phyloP scores from a whole-genome alignment of 176 grass and related monocot genomes.

The Dactylis glomerata region DNA sequence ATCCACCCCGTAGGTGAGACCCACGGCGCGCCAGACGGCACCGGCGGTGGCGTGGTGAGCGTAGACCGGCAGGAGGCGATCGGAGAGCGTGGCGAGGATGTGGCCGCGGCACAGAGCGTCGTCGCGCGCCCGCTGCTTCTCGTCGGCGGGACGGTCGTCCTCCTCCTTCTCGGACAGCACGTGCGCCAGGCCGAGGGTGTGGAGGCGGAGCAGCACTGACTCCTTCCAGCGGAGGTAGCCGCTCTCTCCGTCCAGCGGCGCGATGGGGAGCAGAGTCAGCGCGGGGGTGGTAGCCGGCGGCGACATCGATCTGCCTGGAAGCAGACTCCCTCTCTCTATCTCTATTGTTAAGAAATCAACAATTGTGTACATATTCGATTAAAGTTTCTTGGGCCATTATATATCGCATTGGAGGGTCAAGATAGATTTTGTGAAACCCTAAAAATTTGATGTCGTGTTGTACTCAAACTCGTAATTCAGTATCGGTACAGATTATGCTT shows the following conservation, averaged over 20 bases:
- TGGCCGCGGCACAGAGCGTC: constrained; percentile 12
- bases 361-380: too few species aligned
- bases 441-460: too few species aligned
- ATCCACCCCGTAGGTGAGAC: neutral
- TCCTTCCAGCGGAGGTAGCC: constrained; percentile 8
- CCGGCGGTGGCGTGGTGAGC: neutral
- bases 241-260: constrained; percentile 20
- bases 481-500: too few species aligned
- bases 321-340: too few species aligned
- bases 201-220: neutral
- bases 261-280: neutral
- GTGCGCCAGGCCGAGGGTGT: neutral
- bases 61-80: neutral
- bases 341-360: too few species aligned
- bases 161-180: constrained; percentile 2
- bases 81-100: neutral
- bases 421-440: too few species aligned
- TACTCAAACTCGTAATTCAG: too few species aligned
- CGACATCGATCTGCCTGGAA: neutral
- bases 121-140: neutral
- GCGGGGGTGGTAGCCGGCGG: neutral
- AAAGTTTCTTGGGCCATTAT: too few species aligned
- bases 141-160: neutral
- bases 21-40: neutral
- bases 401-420: too few species aligned